Conservation (phyloP, 345 rosid species). For the Excoecaria cochinchinensis region DNA sequence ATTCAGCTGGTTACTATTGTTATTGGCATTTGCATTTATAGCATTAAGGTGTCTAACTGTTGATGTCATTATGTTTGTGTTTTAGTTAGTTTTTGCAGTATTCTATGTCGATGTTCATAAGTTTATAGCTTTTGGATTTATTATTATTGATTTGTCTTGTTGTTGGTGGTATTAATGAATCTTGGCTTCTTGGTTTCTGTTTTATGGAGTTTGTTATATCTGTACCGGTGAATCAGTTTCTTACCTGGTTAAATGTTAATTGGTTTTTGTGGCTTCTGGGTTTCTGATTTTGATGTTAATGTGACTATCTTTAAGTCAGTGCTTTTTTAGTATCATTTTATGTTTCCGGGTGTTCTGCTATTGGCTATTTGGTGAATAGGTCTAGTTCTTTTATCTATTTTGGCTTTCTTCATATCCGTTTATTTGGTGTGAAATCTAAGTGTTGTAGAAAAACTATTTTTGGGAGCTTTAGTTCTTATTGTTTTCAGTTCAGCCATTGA, state of each 20-base stretch:
- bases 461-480: background rate
- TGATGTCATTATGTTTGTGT: background rate
- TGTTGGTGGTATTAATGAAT: background rate
- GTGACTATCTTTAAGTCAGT: background rate
- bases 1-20: background rate
- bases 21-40: background rate
- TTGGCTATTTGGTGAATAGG: background rate
- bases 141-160: background rate
- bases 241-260: background rate
- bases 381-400: too few relatives aligned
- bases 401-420: background rate
- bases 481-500: background rate
- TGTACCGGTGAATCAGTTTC: background rate
- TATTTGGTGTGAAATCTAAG: background rate
- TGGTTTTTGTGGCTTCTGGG: background rate
- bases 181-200: background rate
- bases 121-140: background rate
- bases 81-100: background rate
- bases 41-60: background rate
- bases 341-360: background rate
- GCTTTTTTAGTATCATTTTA: background rate
- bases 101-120: background rate
- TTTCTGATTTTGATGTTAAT: background rate
- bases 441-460: background rate
- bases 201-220: background rate